Evolutionary conservation across 768 basidiomycete genomes (phyloP), one percentile per base, ranked within the genome.

Genomic region (Plicaturopsis crispa): DNA sequence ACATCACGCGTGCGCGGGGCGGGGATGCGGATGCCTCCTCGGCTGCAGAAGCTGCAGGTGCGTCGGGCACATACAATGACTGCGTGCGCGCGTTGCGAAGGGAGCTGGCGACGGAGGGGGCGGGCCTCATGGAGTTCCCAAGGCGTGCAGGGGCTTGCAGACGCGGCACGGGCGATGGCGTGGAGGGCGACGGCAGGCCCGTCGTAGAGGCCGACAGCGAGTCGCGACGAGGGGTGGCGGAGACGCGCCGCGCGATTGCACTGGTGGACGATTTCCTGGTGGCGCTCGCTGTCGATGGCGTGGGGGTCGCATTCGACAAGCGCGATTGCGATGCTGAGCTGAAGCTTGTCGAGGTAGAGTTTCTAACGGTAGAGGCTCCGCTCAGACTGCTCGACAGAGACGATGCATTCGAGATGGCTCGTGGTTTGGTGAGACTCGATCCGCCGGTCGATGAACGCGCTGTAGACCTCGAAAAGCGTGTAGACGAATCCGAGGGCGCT

Each of bases 401-500:
- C 31, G n/a, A n/a, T n/a, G 70, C 72, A 46, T 62, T 72, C 13
- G 76, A 80, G 42, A 66, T 60, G 11, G 73, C 62, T 16, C 76
- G 66, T 17, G 77, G 69, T 56, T 80, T 80, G 6, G 63, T 59
- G 38, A 61, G 49, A 37, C 61, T 62, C 5, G 60, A 49, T 17
- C 58, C 54, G n/a, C 63, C 44, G 41, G 63, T 48, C 24, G 70
- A 70, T 36, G 72, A 70, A 39, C 68, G 61, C 26, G 63, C 55
- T 24, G 59, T 60, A 12, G 67, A 62, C 8, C 72, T 62, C 33
- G 75, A 61, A 16, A 76, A 54, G 28, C 75, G 76, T 39, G 70
- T 63, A 26, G 76, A 75, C 12, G 73, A 53, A 45, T 78, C 76
- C 31, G 78, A 80, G 11, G 72, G 72, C 1, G 57, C 46, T 28